These are phyloP conservation scores for Phaeosphaeria sp. DNA, from an alignment of 2,329 filamentous ascomycete genomes.

Conservation along the genomic window DNA sequence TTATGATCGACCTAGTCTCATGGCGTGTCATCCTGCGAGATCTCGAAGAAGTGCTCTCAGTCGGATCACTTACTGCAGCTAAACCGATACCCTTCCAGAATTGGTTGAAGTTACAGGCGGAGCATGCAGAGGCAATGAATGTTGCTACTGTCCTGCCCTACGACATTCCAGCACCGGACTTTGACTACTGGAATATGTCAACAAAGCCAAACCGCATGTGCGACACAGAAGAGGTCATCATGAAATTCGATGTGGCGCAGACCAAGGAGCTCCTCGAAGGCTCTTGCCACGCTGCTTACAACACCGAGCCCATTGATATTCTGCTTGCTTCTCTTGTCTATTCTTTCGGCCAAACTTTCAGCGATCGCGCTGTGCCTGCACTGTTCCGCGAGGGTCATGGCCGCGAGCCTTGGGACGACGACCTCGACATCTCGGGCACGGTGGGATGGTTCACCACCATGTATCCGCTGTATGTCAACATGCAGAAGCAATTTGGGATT, in stretches of 20 bases:
- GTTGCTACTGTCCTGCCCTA: constrained; percentile 7
- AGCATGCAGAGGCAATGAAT: constrained; percentile 4
- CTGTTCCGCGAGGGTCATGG: constrained; percentile 29
- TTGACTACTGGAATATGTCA: constrained; percentile 29
- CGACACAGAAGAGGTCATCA: constrained; percentile 13
- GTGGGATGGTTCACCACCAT: constrained; percentile 34
- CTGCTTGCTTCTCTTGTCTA: constrained; percentile 31
- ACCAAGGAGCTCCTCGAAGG: constrained; percentile 17
- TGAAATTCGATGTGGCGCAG: constrained; percentile 12
- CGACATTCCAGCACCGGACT: constrained; percentile 21
- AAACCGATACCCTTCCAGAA: constrained; percentile 18
- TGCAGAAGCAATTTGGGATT: constrained; percentile 52
- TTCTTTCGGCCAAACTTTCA: constrained; percentile 56
- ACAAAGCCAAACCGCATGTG: constrained; percentile 13
- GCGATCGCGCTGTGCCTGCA: constrained; percentile 56
- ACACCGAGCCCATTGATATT: constrained; percentile 54
- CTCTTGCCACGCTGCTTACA: constrained; percentile 50
- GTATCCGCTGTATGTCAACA: constrained; percentile 35
- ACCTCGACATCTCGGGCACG: constrained; percentile 28
- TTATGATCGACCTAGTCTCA: constrained; percentile 53
- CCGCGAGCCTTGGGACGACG: constrained; percentile 37
- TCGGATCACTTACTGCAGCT: constrained; percentile 1
- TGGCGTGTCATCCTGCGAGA: constrained; percentile 54
- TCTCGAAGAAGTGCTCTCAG: constrained; percentile 37
- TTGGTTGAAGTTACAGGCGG: constrained; percentile 17